Percentiles rank a stretch among this genome's conserved stretches.
Conservation (phyloP, 164 flowering plant genomes). For the Vitis cinerea region DNA sequence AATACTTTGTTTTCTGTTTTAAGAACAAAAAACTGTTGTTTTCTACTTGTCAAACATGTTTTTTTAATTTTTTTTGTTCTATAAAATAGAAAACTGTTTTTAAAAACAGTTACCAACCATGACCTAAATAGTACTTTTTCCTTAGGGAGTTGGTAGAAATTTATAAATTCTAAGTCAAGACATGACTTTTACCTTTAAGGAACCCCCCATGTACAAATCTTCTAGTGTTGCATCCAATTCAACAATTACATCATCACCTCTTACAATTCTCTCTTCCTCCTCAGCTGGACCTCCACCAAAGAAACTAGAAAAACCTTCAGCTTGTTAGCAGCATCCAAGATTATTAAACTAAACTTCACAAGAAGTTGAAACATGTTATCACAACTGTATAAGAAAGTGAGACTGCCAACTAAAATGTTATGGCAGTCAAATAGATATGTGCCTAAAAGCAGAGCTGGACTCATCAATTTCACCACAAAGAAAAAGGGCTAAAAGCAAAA, state of each 20-base stretch:
- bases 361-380: neutral
- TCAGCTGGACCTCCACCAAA: slow-evolving; percentile 78
- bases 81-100: too few species aligned
- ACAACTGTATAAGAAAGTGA: neutral
- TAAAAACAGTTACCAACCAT: too few species aligned
- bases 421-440: neutral
- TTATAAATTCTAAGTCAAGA: neutral
- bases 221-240: slow-evolving; percentile 90
- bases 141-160: too few species aligned
- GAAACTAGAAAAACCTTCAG: slow-evolving; percentile 41
- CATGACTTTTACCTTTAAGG: slow-evolving; percentile 61
- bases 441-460: neutral
- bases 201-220: slow-evolving; percentile 97
- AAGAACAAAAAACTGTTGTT: too few species aligned
- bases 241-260: slow-evolving; percentile 96
- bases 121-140: too few species aligned
- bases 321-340: slow-evolving; percentile 10
- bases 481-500: neutral
- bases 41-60: too few species aligned
- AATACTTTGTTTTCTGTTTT: too few species aligned
- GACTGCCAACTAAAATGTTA: neutral
- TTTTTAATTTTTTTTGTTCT: too few species aligned
- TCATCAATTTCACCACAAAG: neutral
- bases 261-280: slow-evolving; percentile 85
- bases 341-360: neutral